Base-by-base conservation (phyloP, 2,329 filamentous ascomycete species). In the Venturia pyrina region DNA sequence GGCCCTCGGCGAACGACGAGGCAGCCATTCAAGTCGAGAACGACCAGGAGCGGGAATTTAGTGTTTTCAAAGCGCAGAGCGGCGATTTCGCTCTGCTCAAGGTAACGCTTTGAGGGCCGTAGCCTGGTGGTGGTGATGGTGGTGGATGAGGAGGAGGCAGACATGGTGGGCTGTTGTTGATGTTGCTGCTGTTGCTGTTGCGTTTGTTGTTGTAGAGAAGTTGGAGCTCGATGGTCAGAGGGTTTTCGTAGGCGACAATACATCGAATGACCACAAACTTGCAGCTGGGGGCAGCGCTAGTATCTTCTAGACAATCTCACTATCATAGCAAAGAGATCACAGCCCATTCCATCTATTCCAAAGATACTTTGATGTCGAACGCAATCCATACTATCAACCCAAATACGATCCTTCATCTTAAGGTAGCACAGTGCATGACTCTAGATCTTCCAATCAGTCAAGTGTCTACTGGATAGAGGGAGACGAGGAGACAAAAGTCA, bases 1-100 rank as follows among this genome's bases (percentile, higher is more conserved):
- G 32, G 10, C 11, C n/a, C 21, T 21, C 7, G 15, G 19, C 64
- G 53, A 40, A 21, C 32, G 21, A 66, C 34, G 46, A 66, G 64
- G 10, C 59, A 65, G 53, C 64, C 64, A 50, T 66, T 66, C 13
- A 66, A 32, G 46, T 66, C 64, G n/a, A 64, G 56, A 41, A 66
- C 41, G 19, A 66, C 15, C 8, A 66, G 64, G 1, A 66, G 40
- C 11, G 64, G 64, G 8, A 19, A 21, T n/a, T 37, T 34, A 3
- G 17, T 59, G 5, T 6, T 50, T 6, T 21, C 2, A 21, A 11
- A 53, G 48, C 48, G 48, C 11, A 15, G 48, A 15, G 48, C 48
- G 21, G 48, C 24, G 48, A 17, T 19, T 19, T 59, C 32, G 53
- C 53, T 59, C 24, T 32, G 17, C 28, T 24, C 53, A 17, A 59